Evolutionary conservation across 139 green algal species (phyloP).

Genomic region (Micractinium conductrix): DNA sequence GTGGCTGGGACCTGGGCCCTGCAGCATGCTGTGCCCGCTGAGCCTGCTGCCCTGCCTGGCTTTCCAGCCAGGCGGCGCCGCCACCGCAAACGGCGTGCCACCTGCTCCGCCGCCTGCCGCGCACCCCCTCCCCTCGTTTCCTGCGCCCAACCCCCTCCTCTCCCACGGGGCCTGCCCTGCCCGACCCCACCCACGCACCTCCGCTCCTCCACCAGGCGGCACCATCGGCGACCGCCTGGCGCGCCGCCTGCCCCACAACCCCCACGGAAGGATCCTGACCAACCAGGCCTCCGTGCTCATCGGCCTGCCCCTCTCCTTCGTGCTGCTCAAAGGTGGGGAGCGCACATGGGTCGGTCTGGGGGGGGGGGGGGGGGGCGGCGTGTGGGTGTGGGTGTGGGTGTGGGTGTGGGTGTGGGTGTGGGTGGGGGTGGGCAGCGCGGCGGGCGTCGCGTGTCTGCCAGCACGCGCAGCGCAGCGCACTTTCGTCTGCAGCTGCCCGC

Average conservation of each 20-base stretch:
- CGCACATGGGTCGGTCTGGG: background rate
- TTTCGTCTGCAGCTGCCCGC: background rate
- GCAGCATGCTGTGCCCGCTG: background rate
- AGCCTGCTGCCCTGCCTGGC: background rate
- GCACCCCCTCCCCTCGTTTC: too few species aligned
- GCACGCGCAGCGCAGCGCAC: too few species aligned
- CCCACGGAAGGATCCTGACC: slow-evolving; percentile 59
- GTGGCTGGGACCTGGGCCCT: background rate
- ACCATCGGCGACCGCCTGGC: slow-evolving; percentile 35
- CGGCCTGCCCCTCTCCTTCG: slow-evolving; percentile 64
- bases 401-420: background rate
- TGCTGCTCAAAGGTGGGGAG: slow-evolving; percentile 56
- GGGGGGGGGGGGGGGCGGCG: background rate
- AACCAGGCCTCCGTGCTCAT: slow-evolving; percentile 58
- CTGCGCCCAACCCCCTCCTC: too few species aligned
- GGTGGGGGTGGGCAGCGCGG: too few species aligned
- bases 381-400: background rate
- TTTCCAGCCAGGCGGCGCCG: too few species aligned
- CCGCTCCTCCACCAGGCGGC: background rate
- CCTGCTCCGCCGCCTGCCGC: too few species aligned
- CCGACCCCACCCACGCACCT: background rate
- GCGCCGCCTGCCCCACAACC: slow-evolving; percentile 44
- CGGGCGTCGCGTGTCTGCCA: too few species aligned
- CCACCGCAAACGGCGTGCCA: too few species aligned
- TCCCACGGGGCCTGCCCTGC: too few species aligned